Evolutionary conservation across 2,329 filamentous ascomycete genomes (phyloP).

Genomic region (Ceratocystiopsis sp.): DNA sequence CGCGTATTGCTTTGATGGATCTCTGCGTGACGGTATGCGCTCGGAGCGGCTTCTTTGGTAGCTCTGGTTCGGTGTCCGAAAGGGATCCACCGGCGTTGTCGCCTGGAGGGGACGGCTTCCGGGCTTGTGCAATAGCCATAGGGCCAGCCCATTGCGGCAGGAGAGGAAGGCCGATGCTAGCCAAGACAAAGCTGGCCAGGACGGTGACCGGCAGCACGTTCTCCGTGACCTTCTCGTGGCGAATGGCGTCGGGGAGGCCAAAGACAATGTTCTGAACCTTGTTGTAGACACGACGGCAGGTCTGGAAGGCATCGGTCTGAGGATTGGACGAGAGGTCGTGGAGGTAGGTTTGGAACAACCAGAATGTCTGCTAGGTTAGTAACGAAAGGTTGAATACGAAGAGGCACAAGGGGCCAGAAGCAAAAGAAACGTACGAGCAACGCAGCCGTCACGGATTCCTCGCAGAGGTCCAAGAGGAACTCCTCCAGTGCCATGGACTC

Average conservation of each 20-base stretch:
- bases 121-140: constrained; percentile 63
- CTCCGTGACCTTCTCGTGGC: constrained; percentile 62
- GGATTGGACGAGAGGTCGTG: constrained; percentile 64
- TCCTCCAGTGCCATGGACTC: constrained; percentile 85
- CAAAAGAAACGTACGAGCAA: constrained; percentile 47
- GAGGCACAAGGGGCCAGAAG: neutral
- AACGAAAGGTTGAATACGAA: neutral
- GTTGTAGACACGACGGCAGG: constrained; percentile 70
- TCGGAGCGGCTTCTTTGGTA: constrained; percentile 35
- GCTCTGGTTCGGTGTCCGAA: constrained; percentile 3
- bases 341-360: constrained; percentile 78
- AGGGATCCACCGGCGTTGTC: constrained; percentile 25
- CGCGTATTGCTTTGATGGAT: too few species aligned
- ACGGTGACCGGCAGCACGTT: constrained; percentile 68
- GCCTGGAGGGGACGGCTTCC: constrained; percentile 50
- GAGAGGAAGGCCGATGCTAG: constrained; percentile 56
- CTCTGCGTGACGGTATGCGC: constrained; percentile 46
- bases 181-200: constrained; percentile 63
- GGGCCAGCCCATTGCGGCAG: constrained; percentile 66
- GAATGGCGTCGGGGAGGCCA: constrained; percentile 50
- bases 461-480: constrained; percentile 70
- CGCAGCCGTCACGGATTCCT: constrained; percentile 73
- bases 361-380: constrained; percentile 49
- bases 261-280: constrained; percentile 81
- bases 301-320: constrained; percentile 62